phyloP scores from a whole-genome alignment of 306 rosid genomes.

The Citrullus colocynthis region DNA sequence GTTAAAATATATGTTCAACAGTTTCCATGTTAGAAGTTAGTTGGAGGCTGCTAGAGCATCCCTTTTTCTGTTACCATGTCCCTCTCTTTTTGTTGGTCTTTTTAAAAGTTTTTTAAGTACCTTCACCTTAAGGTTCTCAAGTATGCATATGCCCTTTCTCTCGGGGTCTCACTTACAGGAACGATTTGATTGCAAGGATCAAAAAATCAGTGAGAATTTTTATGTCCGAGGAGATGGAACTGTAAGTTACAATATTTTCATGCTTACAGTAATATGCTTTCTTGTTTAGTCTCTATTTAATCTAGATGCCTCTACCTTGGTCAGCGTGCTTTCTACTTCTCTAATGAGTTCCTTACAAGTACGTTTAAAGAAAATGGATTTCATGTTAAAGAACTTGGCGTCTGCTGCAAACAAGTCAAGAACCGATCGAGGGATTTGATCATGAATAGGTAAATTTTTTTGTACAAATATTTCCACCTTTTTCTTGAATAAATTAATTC shows the following conservation, averaged over 20 bases:
- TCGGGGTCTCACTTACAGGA: constrained; percentile 37
- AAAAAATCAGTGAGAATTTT: constrained; percentile 75
- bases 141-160: not conserved
- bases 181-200: constrained; percentile 77
- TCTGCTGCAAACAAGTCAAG: constrained; percentile 93
- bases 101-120: not conserved
- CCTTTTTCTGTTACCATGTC: not conserved
- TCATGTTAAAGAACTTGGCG: constrained; percentile 41
- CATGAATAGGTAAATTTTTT: constrained; percentile 58
- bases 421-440: constrained; percentile 74
- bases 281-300: constrained; percentile 8
- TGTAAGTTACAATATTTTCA: constrained; percentile 37
- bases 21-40: not conserved
- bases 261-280: not conserved
- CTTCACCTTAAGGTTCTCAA: not conserved
- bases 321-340: constrained; percentile 94
- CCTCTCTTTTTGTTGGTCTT: not conserved
- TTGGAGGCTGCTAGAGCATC: not conserved
- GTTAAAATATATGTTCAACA: not conserved
- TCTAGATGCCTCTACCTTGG: constrained; percentile 11
- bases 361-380: constrained; percentile 77
- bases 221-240: constrained; percentile 95
- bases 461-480: not conserved
- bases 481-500: not conserved
- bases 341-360: constrained; percentile 67